Evolutionary conservation across 768 basidiomycete genomes (phyloP).

Genomic region (Collybiopsis luxurians): DNA sequence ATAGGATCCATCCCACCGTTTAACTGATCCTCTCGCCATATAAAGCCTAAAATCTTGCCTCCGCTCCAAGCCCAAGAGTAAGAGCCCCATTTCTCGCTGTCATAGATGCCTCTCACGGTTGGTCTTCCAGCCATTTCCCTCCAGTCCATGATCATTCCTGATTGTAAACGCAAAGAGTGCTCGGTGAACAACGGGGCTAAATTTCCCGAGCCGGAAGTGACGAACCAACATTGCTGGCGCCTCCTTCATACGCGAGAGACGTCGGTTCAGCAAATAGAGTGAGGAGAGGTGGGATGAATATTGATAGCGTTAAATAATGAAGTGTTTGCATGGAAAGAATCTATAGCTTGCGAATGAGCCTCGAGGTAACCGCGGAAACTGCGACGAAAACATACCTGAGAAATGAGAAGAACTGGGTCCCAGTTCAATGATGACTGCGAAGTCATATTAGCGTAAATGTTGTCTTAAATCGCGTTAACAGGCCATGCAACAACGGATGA

Average conservation of each 20-base stretch:
- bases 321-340: constrained; percentile 92
- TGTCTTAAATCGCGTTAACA: neutral
- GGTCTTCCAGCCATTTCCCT: constrained; percentile 87
- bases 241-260: constrained; percentile 72
- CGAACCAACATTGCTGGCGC: constrained; percentile 76
- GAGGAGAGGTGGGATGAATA: constrained; percentile 81
- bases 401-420: constrained; percentile 88
- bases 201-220: constrained; percentile 5
- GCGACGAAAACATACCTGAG: constrained; percentile 55
- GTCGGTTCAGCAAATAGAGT: constrained; percentile 69
- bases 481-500: neutral
- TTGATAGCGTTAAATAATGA: constrained; percentile 86
- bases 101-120: constrained; percentile 66
- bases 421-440: constrained; percentile 50
- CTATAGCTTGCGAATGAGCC: constrained; percentile 34
- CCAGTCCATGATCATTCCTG: constrained; percentile 97
- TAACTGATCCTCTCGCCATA: constrained; percentile 52
- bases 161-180: neutral
- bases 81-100: constrained; percentile 62
- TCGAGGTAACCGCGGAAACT: neutral
- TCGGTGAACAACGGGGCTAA: neutral
- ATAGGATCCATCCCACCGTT: constrained; percentile 71
- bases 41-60: constrained; percentile 69
- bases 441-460: neutral
- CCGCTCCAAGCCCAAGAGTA: constrained; percentile 79